phyloP scores from a whole-genome alignment of 768 basidiomycete species.

The Trametes villosa region DNA sequence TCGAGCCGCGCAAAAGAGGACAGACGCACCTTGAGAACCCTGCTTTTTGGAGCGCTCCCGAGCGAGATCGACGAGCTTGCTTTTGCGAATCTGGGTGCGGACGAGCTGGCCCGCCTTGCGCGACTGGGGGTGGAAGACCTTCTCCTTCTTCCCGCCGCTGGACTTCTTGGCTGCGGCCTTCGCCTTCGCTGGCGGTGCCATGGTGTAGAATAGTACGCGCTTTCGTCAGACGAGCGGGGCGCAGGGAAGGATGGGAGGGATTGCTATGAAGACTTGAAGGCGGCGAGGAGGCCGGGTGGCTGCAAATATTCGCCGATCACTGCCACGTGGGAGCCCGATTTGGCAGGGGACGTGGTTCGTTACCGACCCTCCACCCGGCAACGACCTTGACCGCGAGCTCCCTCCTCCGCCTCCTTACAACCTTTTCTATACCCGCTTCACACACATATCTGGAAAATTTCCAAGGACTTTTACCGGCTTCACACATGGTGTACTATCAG shows the following conservation, averaged over 20 bases:
- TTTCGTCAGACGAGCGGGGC: too few relatives aligned
- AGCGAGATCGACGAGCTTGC: conserved; percentile 61
- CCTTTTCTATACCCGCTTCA: not conserved
- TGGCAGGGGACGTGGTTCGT: conserved; percentile 1
- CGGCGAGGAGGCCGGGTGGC: not conserved
- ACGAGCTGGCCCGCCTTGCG: conserved; percentile 80
- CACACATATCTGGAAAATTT: not conserved
- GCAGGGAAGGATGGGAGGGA: too few relatives aligned
- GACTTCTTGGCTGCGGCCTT: conserved; percentile 27
- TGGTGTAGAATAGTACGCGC: not conserved
- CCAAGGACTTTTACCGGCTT: not conserved
- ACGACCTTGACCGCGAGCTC: too few relatives aligned
- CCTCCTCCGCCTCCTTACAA: not conserved
- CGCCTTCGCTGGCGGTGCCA: conserved; percentile 40
- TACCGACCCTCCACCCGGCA: not conserved
- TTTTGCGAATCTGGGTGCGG: conserved; percentile 68
- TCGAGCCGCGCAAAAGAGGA: not conserved
- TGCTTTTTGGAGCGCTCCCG: conserved; percentile 63
- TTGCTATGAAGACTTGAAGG: not conserved
- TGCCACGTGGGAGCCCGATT: conserved; percentile 3
- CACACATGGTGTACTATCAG: conserved; percentile 6
- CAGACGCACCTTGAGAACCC: conserved; percentile 52
- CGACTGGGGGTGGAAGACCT: conserved; percentile 81
- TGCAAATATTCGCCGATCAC: conserved; percentile 1
- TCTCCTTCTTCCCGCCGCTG: conserved; percentile 62